Conservation (phyloP, 1,139 yeast species). For the Yamadazyma atmosphaerica region DNA sequence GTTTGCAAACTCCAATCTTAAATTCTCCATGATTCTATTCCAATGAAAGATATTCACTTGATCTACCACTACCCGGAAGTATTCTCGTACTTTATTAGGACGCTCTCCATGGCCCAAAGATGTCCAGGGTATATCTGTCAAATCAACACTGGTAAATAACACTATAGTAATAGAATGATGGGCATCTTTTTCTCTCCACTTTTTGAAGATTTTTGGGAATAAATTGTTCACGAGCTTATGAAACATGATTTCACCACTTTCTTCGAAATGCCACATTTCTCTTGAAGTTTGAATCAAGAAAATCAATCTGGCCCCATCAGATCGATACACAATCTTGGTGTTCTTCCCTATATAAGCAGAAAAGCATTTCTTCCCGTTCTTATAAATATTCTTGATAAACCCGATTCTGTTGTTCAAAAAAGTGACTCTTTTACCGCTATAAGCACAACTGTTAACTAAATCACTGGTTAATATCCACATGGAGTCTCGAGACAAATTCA, state of each 20-base stretch:
- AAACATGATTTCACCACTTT: constrained; percentile 90
- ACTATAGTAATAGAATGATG: constrained; percentile 93
- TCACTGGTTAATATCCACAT: constrained; percentile 84
- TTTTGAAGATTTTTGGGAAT: constrained; percentile 83
- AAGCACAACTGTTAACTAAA: constrained; percentile 63
- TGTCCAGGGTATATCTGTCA: constrained; percentile 56
- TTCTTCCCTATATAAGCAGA: constrained; percentile 67
- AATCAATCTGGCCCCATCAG: constrained; percentile 84
- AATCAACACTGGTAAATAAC: constrained; percentile 78
- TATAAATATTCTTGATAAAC: constrained; percentile 64
- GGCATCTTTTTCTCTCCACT: constrained; percentile 84
- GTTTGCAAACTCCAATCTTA: constrained; percentile 81
- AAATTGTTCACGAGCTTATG: constrained; percentile 89
- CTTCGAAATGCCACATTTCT: constrained; percentile 99
- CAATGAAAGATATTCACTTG: constrained; percentile 86
- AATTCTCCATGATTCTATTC: constrained; percentile 87
- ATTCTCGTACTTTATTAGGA: constrained; percentile 69
- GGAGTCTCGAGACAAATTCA: constrained; percentile 82
- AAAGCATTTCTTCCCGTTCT: constrained; percentile 65
- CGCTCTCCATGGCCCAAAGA: constrained; percentile 71
- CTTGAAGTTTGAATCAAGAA: constrained; percentile 85
- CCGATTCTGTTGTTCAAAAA: constrained; percentile 64
- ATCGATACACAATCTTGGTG: constrained; percentile 81
- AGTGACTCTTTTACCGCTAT: constrained; percentile 62
- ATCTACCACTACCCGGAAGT: constrained; percentile 91